Percentiles rank a stretch among this genome's conserved stretches.
Conservation (phyloP, 495 filamentous ascomycete species). For the Xylona heveae region DNA sequence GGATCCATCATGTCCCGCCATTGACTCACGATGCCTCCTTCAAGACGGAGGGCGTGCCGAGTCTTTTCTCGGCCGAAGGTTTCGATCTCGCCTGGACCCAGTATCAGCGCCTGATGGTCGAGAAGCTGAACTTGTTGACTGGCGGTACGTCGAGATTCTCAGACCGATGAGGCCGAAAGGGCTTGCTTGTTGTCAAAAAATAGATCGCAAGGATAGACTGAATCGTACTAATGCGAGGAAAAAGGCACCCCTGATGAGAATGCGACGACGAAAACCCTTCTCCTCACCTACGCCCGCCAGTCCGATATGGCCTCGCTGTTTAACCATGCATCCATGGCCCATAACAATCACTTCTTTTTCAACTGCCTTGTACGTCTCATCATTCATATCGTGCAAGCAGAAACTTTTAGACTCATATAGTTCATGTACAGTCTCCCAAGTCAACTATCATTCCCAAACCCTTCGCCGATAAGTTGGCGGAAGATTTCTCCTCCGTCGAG, state of each 20-base stretch:
- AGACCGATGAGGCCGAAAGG: slow-evolving; percentile 2
- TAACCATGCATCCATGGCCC: slow-evolving; percentile 89
- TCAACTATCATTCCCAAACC: slow-evolving; percentile 27
- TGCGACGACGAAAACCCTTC: slow-evolving; percentile 37
- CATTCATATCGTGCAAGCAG: not conserved
- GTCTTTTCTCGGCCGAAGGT: slow-evolving; percentile 39
- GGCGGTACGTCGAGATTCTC: slow-evolving; percentile 33
- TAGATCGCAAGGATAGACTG: no score
- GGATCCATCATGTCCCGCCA: slow-evolving; percentile 31
- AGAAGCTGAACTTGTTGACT: slow-evolving; percentile 52
- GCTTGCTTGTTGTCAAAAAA: no score
- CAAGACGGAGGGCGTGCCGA: slow-evolving; percentile 36
- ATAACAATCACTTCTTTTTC: slow-evolving; percentile 98
- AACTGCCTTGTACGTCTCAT: slow-evolving; percentile 27
- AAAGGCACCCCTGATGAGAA: slow-evolving; percentile 39
- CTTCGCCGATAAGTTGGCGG: slow-evolving; percentile 27
- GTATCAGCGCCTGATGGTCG: slow-evolving; percentile 51
- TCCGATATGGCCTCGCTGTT: slow-evolving; percentile 57
- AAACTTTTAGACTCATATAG: not conserved
- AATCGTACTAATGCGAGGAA: no score
- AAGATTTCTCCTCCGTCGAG: slow-evolving; percentile 58
- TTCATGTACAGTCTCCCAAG: slow-evolving; percentile 18
- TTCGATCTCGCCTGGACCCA: slow-evolving; percentile 62
- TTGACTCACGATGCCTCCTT: slow-evolving; percentile 32
- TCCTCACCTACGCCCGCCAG: slow-evolving; percentile 58